phyloP scores from a whole-genome alignment of 306 rosid genomes.

The Comarum palustre region DNA sequence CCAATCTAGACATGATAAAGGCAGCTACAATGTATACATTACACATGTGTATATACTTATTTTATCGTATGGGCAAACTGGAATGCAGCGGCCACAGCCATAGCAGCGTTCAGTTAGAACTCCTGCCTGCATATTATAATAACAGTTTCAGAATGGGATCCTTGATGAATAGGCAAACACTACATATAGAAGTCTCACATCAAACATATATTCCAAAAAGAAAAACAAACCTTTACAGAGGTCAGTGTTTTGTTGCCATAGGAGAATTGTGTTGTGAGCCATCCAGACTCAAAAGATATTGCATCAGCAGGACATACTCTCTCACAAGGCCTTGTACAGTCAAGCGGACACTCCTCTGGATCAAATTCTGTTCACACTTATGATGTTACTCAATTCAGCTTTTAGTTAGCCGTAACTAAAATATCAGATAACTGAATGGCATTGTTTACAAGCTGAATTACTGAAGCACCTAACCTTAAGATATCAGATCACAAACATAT shows the following conservation, averaged over 20 bases:
- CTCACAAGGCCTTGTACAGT: slow-evolving; percentile 79
- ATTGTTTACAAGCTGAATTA: background rate
- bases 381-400: background rate
- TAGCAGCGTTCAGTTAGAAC: slow-evolving; percentile 88
- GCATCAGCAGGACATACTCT: slow-evolving; percentile 89
- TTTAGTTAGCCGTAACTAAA: background rate
- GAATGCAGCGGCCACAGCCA: slow-evolving; percentile 94
- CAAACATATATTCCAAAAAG: background rate
- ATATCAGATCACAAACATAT: background rate
- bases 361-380: slow-evolving; percentile 59
- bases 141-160: background rate
- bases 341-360: slow-evolving; percentile 79
- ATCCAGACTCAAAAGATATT: slow-evolving; percentile 46
- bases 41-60: slow-evolving; percentile 50
- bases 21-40: background rate
- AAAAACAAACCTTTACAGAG: slow-evolving; percentile 31
- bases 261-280: slow-evolving; percentile 32
- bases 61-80: slow-evolving; percentile 89
- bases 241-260: slow-evolving; percentile 25
- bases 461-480: background rate
- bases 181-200: background rate
- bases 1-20: slow-evolving; percentile 6
- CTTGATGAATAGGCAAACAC: background rate
- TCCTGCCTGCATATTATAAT: slow-evolving; percentile 53
- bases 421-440: background rate